Conservation (phyloP, 331 rosid species). For the Acacia pycnantha region DNA sequence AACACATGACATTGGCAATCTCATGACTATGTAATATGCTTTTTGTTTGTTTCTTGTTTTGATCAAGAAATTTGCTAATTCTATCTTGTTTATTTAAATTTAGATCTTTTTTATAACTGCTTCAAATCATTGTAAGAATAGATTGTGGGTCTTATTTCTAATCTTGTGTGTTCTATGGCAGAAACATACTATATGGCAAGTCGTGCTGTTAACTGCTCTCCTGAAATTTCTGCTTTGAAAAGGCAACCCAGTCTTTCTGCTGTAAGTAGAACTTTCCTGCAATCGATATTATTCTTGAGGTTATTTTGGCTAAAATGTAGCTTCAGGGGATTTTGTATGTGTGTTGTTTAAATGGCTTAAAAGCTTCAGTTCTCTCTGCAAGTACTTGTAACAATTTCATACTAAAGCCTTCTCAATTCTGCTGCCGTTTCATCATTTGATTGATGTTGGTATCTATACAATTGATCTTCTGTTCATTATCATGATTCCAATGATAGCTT, state of each 20-base stretch:
- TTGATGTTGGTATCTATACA: background rate
- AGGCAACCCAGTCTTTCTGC: slow-evolving; percentile 58
- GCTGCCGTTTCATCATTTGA: background rate
- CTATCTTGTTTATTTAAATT: background rate
- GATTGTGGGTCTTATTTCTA: slow-evolving; percentile 24
- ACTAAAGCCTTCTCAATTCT: slow-evolving; percentile 4
- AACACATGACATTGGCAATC: slow-evolving; percentile 4
- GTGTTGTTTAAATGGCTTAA: background rate
- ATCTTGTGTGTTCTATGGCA: slow-evolving; percentile 47
- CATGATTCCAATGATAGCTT: background rate
- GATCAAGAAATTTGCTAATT: background rate
- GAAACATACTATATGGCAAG: slow-evolving; percentile 55
- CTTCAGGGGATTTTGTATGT: background rate
- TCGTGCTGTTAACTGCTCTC: slow-evolving; percentile 48
- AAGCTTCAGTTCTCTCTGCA: background rate
- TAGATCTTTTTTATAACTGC: slow-evolving; percentile 2
- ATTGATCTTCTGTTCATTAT: background rate
- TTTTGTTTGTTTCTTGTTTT: background rate
- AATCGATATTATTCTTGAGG: background rate
- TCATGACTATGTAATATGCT: background rate
- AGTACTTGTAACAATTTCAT: background rate
- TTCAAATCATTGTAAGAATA: slow-evolving; percentile 7
- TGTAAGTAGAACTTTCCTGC: slow-evolving; percentile 57
- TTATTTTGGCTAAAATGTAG: background rate
- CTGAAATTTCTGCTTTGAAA: slow-evolving; percentile 53